A percentile compares a stretch with the other conserved stretches of the same genome.
Conservation (phyloP, 2,329 filamentous ascomycete species). For the Colletotrichum plurivorum region DNA sequence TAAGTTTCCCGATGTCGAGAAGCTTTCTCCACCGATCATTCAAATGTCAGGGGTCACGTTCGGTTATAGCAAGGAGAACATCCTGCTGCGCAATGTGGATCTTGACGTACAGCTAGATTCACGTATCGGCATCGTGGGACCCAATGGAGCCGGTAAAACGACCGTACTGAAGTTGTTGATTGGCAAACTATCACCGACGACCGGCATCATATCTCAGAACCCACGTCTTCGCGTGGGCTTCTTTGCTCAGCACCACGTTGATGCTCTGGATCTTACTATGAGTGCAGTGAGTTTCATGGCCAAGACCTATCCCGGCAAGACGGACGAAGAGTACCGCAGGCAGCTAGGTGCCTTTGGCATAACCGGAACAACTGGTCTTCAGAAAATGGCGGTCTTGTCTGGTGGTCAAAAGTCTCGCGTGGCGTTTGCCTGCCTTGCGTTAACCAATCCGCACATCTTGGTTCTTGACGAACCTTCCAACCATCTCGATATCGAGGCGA, state of each 20-base stretch:
- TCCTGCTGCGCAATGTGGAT: constrained; percentile 88
- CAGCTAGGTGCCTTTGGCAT: constrained; percentile 92
- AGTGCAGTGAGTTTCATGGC: constrained; percentile 98
- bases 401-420: constrained; percentile 99
- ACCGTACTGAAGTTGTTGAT: constrained; percentile 98
- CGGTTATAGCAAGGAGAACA: constrained; percentile 85
- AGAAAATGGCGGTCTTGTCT: constrained; percentile 94
- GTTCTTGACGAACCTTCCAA: constrained; percentile 99
- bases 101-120: constrained; percentile 98
- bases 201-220: constrained; percentile 89
- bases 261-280: constrained; percentile 89
- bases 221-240: constrained; percentile 92
- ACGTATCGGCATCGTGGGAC: constrained; percentile 98
- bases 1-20: constrained; percentile 97
- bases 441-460: constrained; percentile 95
- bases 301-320: constrained; percentile 88
- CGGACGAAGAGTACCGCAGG: constrained; percentile 96
- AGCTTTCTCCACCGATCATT: constrained; percentile 96
- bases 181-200: constrained; percentile 81
- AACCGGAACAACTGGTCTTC: constrained; percentile 95
- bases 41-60: constrained; percentile 96
- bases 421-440: constrained; percentile 94
- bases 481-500: constrained; percentile 98
- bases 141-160: constrained; percentile 98
- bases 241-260: constrained; percentile 98